Conservation (phyloP, 495 filamentous ascomycete genomes). For the Parathielavia hyrcaniae region DNA sequence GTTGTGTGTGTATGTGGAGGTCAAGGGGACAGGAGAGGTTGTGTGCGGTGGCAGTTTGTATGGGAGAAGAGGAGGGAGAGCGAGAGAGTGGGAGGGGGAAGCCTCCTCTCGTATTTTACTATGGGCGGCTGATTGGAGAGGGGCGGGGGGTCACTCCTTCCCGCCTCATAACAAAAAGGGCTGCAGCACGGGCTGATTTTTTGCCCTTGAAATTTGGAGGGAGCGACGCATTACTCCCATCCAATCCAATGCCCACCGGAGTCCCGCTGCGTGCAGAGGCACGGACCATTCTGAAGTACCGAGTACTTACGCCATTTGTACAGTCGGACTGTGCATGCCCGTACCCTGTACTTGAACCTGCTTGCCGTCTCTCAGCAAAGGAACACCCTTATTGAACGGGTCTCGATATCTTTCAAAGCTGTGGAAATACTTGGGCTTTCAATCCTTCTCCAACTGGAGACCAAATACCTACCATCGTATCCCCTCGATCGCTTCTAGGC, state of each 20-base stretch:
- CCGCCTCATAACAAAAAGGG: constrained; percentile 36
- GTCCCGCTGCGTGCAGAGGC: background rate
- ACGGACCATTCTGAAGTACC: constrained; percentile 17
- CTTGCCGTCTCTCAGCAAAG: background rate
- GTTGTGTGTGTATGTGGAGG: constrained; percentile 16
- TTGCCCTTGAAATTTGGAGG: constrained; percentile 28
- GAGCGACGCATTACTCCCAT: constrained; percentile 20
- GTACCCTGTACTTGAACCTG: constrained; percentile 27
- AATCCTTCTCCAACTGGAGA: background rate
- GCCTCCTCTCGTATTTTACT: constrained; percentile 54
- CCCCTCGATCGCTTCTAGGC: too few species aligned
- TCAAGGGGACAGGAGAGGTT: constrained; percentile 20
- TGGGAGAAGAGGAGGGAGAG: constrained; percentile 47
- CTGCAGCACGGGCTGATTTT: constrained; percentile 34
- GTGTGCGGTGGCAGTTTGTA: constrained; percentile 40
- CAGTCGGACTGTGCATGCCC: constrained; percentile 15
- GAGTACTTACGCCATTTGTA: constrained; percentile 17
- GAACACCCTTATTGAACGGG: background rate
- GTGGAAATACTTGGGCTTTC: background rate
- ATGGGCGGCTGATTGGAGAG: constrained; percentile 51
- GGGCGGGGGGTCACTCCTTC: constrained; percentile 36
- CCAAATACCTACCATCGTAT: background rate
- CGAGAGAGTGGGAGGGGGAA: constrained; percentile 51
- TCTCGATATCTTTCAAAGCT: background rate
- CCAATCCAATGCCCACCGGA: constrained; percentile 10